These are phyloP conservation scores for Trichophyton equinum DNA, from an alignment of 2,329 filamentous ascomycete genomes.

Conservation along the genomic window DNA sequence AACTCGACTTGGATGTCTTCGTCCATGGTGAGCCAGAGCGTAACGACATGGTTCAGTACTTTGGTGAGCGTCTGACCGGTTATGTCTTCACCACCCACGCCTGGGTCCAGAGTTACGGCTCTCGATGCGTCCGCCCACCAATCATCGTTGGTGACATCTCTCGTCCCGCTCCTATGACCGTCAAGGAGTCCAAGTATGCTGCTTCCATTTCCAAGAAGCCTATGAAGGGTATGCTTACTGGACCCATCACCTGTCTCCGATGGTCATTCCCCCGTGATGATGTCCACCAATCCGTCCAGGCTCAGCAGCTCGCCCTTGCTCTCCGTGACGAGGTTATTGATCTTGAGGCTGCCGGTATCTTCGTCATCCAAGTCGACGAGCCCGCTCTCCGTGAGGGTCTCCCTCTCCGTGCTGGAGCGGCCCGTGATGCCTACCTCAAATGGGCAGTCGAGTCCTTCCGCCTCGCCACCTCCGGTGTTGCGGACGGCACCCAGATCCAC, in stretches of 20 bases:
- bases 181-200: slow-evolving; percentile 99
- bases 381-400: slow-evolving; percentile 98
- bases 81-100: slow-evolving; percentile 99
- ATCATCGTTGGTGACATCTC: slow-evolving; percentile 99
- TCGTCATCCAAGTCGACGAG: slow-evolving; percentile 98
- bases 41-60: slow-evolving; percentile 99
- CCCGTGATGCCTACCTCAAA: slow-evolving; percentile 90
- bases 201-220: slow-evolving; percentile 93
- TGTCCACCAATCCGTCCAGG: slow-evolving; percentile 97
- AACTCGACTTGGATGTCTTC: slow-evolving; percentile 91
- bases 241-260: slow-evolving; percentile 93
- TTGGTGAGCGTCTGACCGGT: slow-evolving; percentile 90
- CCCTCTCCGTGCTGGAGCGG: slow-evolving; percentile 81
- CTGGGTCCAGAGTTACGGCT: slow-evolving; percentile 98
- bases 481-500: slow-evolving; percentile 97
- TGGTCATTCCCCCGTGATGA: slow-evolving; percentile 99
- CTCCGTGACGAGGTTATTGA: slow-evolving; percentile 97
- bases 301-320: slow-evolving; percentile 94
- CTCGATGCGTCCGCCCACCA: slow-evolving; percentile 92
- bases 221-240: slow-evolving; percentile 99
- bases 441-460: slow-evolving; percentile 99
- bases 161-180: slow-evolving; percentile 91
- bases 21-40: slow-evolving; percentile 99
- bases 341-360: slow-evolving; percentile 90
- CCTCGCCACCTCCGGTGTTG: slow-evolving; percentile 81